Base-by-base conservation (phyloP, 2,329 filamentous ascomycete genomes). In the Thelonectria rubi region DNA sequence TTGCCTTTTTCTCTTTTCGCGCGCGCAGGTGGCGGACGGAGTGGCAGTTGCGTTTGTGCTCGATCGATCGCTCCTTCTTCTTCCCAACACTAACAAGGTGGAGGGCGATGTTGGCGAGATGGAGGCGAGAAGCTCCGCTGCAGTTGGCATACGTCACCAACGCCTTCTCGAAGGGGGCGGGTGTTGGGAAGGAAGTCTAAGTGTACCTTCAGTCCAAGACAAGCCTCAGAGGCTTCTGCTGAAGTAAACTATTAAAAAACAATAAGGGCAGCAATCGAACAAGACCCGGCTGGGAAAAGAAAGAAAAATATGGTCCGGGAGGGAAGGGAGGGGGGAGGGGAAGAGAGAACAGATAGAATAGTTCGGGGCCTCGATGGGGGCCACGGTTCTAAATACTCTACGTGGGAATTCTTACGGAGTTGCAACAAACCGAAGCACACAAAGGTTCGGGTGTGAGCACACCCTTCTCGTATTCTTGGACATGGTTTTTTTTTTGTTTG, bases 101-200 rank as follows among this genome's bases (percentile, higher is more conserved):
- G 46, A 62, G 50, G 55, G 58, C 70, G 65, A 62, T 70, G 60
- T 68, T 57, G 59, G 63, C 32, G 59, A 52, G 55, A n/a, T n/a
- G n/a, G n/a, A 64, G 54, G 46, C 26, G 26, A 30, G 26, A 30
- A 58, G 54, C 49, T 60, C 45, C 48, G 52, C 54, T 47, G 32
- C 43, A 50, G 60, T 69, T 37, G 58, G 63, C 58, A 63, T 71
- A 71, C 69, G 69, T 71, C 69, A 71, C 69, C 58, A 53, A 54
- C 54, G 57, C 43, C 55, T 56, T 40, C 55, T 37, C 34, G 34
- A 58, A 60, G 37, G 63, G 67, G 61, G 57, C 69, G 69, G 67
- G 66, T 62, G 47, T 37, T 14, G 65, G 62, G 71, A 67, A 65
- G 64, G 62, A 71, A 67, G 67, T 65, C 66, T 65, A 71, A 69